These are phyloP conservation scores for Achlya hypogyna DNA, from an alignment of 352 stramenopile species.

Conservation along the genomic window DNA sequence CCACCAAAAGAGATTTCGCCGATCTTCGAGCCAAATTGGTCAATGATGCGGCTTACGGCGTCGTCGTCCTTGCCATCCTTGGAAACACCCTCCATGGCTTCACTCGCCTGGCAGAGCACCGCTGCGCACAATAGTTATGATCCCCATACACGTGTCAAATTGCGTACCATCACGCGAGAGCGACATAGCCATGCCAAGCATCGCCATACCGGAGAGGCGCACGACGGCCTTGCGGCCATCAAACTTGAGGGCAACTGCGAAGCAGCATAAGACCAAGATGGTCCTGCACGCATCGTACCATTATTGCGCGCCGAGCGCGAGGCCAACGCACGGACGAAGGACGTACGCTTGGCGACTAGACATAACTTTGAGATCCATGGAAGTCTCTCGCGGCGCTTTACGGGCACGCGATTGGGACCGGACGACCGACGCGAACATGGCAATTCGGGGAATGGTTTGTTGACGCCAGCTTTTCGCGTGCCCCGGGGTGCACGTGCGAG, in stretches of 20 bases:
- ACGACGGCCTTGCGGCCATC: slow-evolving; percentile 5
- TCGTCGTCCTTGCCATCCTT: slow-evolving; percentile 24
- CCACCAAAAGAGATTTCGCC: slow-evolving; percentile 65
- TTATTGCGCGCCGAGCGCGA: slow-evolving; percentile 3
- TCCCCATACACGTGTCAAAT: background rate
- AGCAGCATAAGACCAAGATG: background rate
- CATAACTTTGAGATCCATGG: background rate
- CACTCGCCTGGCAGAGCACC: background rate
- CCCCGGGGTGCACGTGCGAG: background rate
- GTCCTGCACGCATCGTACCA: background rate
- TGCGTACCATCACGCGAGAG: background rate
- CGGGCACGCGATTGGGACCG: background rate
- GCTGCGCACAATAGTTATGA: slow-evolving; percentile 1
- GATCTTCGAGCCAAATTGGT: slow-evolving; percentile 45
- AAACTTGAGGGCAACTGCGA: background rate
- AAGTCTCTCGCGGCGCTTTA: background rate
- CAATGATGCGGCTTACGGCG: slow-evolving; percentile 50
- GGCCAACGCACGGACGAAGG: slow-evolving; percentile 8
- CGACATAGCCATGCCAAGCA: slow-evolving; percentile 2
- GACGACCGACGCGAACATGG: slow-evolving; percentile 2
- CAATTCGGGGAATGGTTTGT: background rate
- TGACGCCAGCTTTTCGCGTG: background rate
- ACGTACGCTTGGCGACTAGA: slow-evolving; percentile 6
- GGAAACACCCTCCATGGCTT: background rate
- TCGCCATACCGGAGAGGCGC: slow-evolving; percentile 6